Percentiles rank a stretch among this genome's conserved stretches.
Evolutionary conservation across 345 rosid species (phyloP).

Genomic region (Syzygium jambos): DNA sequence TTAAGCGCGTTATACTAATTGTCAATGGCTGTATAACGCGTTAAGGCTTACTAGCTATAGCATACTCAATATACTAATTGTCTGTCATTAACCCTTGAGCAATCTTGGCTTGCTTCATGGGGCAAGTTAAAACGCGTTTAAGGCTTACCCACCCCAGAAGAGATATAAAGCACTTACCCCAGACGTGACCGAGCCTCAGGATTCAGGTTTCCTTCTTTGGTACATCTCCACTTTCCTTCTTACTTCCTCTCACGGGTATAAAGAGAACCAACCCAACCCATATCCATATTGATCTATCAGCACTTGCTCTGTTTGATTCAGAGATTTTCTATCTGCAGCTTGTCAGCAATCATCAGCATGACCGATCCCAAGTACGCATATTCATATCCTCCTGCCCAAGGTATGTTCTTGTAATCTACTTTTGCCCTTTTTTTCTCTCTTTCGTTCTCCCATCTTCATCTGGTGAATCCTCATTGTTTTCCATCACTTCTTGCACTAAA

Average conservation of each 20-base stretch:
- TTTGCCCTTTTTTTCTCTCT: too few species aligned
- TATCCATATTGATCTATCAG: neutral
- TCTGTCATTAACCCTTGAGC: too few species aligned
- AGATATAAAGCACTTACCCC: neutral
- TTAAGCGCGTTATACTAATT: too few species aligned
- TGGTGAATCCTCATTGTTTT: too few species aligned
- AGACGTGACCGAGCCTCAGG: neutral
- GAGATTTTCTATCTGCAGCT: neutral
- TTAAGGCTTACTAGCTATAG: neutral
- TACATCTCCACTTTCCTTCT: neutral
- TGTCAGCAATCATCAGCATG: neutral
- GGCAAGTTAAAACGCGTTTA: neutral
- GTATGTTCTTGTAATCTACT: neutral
- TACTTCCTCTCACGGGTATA: neutral
- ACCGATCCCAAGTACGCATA: neutral
- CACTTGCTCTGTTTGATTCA: neutral
- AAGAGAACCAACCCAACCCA: neutral
- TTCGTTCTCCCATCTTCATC: too few species aligned
- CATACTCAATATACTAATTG: too few species aligned
- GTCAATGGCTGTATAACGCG: neutral
- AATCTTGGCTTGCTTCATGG: neutral
- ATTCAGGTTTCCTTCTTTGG: neutral
- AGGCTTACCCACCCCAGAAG: neutral
- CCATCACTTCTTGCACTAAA: rapidly evolving
- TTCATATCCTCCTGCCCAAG: neutral